Evolutionary conservation across 139 green algal species (phyloP).

Genomic region (Ulvella scutata): DNA sequence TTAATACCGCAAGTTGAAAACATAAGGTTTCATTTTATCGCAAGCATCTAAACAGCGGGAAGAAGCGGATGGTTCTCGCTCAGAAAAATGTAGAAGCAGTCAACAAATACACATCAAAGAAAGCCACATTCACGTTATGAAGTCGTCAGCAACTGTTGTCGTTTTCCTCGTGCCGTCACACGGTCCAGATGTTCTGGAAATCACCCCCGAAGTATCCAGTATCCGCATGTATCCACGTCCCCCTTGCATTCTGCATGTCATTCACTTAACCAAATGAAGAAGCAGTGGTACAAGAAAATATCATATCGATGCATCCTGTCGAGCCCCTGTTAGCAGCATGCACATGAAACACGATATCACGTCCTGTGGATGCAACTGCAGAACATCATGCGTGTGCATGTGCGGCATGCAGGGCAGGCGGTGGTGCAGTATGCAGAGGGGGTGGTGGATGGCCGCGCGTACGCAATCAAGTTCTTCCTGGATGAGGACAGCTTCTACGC

Average conservation of each 20-base stretch:
- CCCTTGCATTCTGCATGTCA: background rate
- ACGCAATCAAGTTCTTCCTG: background rate
- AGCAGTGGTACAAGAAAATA: background rate
- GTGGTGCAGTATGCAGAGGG: background rate
- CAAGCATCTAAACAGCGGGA: too few species aligned
- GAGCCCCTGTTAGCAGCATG: background rate
- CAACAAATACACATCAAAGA: too few species aligned
- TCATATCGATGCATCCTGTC: background rate
- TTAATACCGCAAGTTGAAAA: background rate
- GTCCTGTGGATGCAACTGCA: background rate
- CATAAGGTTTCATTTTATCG: too few species aligned
- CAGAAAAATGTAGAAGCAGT: too few species aligned
- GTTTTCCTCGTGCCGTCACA: too few species aligned
- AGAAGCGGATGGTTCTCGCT: too few species aligned
- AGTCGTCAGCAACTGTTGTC: too few species aligned
- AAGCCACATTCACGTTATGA: too few species aligned
- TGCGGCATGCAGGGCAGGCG: background rate
- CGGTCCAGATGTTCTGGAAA: too few species aligned
- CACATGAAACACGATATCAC: background rate
- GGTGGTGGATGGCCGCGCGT: background rate
- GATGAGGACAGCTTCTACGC: background rate
- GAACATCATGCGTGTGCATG: background rate
- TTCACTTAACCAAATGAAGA: background rate
- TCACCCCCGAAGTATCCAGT: too few species aligned
- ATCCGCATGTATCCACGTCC: too few species aligned